A percentile compares a stretch with the other conserved stretches of the same genome.
phyloP scores from a whole-genome alignment of 768 basidiomycete genomes.

The Tylopilus sp. region DNA sequence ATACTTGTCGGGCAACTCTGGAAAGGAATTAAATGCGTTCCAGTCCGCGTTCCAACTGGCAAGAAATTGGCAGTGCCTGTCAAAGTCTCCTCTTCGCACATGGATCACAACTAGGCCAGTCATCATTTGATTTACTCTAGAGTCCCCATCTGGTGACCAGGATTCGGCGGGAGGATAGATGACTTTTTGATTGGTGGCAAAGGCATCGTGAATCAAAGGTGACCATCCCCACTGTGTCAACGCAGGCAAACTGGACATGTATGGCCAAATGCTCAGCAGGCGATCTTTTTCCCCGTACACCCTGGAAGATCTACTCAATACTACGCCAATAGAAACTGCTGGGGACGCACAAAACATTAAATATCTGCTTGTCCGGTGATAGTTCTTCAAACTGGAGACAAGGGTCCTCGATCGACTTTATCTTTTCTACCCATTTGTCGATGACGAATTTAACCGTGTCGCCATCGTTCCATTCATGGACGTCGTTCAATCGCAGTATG shows the following conservation, averaged over 20 bases:
- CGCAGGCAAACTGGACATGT: constrained; percentile 31
- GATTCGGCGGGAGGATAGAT: constrained; percentile 17
- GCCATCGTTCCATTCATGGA: constrained; percentile 17
- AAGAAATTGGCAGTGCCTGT: constrained; percentile 40
- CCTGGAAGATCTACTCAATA: constrained; percentile 17
- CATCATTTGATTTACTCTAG: constrained; percentile 9
- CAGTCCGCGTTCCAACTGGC: constrained; percentile 32
- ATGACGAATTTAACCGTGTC: constrained; percentile 31
- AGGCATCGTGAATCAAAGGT: constrained; percentile 27
- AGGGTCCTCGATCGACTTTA: constrained; percentile 32
- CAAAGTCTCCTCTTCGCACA: constrained; percentile 48
- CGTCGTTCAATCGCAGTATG: constrained; percentile 27
- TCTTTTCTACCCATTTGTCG: constrained; percentile 33
- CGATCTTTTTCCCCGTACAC: constrained; percentile 28
- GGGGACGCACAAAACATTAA: constrained; percentile 12
- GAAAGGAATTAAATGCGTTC: constrained; percentile 44
- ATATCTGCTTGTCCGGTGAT: constrained; percentile 16
- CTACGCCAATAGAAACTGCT: neutral
- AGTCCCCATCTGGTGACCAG: constrained; percentile 2
- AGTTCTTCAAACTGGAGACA: constrained; percentile 36
- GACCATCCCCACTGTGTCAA: constrained; percentile 36
- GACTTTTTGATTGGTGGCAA: constrained; percentile 16
- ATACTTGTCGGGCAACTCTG: constrained; percentile 34
- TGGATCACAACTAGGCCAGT: constrained; percentile 45
- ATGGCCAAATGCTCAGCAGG: constrained; percentile 33